Conservation (phyloP, 805 yeast genomes). For the Candida piceae region DNA sequence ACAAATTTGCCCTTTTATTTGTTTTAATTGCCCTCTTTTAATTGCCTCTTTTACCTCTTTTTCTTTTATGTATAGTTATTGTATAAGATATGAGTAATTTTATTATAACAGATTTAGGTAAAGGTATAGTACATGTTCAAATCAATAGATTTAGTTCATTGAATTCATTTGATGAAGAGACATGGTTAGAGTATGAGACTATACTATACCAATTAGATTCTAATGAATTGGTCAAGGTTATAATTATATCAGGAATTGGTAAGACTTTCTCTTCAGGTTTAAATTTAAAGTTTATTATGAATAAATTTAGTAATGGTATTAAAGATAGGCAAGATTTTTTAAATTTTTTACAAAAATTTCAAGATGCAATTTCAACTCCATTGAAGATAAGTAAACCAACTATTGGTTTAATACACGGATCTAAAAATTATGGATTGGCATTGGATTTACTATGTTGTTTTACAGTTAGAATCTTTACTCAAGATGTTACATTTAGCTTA, state of each 20-base stretch:
- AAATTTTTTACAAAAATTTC: constrained; percentile 50
- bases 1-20: too few species aligned
- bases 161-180: constrained; percentile 51
- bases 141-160: constrained; percentile 55
- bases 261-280: constrained; percentile 61
- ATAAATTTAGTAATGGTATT: constrained; percentile 12
- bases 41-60: too few species aligned
- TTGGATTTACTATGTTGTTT: constrained; percentile 59
- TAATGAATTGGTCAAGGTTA: constrained; percentile 42
- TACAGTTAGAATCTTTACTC: constrained; percentile 51
- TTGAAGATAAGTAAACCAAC: constrained; percentile 52
- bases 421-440: constrained; percentile 55
- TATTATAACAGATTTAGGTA: constrained; percentile 1
- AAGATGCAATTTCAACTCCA: constrained; percentile 47
- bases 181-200: constrained; percentile 54
- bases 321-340: constrained; percentile 16
- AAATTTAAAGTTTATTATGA: constrained; percentile 38
- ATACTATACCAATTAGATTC: constrained; percentile 42
- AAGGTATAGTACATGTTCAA: constrained; percentile 45
- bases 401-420: constrained; percentile 62
- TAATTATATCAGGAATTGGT: constrained; percentile 54
- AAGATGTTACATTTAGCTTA: constrained; percentile 50
- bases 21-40: too few species aligned
- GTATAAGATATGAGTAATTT: constrained; percentile 2
- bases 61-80: too few species aligned